Evolutionary conservation across 2,329 filamentous ascomycete species (phyloP).

Genomic region (Sphaerulina vaccinii): DNA sequence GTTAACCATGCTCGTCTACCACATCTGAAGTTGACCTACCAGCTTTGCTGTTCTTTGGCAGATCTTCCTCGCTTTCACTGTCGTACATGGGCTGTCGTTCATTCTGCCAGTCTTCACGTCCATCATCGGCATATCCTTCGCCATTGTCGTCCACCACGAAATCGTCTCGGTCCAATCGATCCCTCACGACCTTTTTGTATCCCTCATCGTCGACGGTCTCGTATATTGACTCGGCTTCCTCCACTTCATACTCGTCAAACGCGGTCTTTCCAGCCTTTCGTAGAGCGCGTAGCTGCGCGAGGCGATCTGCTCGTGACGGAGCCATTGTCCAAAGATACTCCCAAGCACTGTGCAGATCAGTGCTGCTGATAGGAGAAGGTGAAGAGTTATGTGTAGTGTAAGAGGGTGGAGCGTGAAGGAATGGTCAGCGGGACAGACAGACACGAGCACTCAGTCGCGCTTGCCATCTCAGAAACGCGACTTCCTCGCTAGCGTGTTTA

Average conservation of each 20-base stretch:
- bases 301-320: constrained; percentile 35
- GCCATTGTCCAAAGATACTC: constrained; percentile 29
- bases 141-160: constrained; percentile 99
- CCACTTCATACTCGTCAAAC: constrained; percentile 80
- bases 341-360: not conserved
- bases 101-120: constrained; percentile 89
- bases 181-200: constrained; percentile 93
- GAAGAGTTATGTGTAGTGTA: not conserved
- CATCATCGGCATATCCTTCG: constrained; percentile 94
- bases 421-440: constrained; percentile 4
- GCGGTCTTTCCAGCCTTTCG: constrained; percentile 88
- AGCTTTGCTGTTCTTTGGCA: constrained; percentile 58
- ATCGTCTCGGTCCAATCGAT: constrained; percentile 87
- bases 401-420: not conserved
- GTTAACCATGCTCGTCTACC: constrained; percentile 1
- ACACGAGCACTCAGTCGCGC: constrained; percentile 16
- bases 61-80: constrained; percentile 73
- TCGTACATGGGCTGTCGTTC: constrained; percentile 63
- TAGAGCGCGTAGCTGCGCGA: constrained; percentile 78
- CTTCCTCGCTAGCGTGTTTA: not conserved
- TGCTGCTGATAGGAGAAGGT: not conserved
- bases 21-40: constrained; percentile 41
- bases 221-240: constrained; percentile 81
- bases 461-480: constrained; percentile 11
- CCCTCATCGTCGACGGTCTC: constrained; percentile 95